Evolutionary conservation across 2,329 filamentous ascomycete genomes (phyloP).

Genomic region (Trichoderma guizhouense): DNA sequence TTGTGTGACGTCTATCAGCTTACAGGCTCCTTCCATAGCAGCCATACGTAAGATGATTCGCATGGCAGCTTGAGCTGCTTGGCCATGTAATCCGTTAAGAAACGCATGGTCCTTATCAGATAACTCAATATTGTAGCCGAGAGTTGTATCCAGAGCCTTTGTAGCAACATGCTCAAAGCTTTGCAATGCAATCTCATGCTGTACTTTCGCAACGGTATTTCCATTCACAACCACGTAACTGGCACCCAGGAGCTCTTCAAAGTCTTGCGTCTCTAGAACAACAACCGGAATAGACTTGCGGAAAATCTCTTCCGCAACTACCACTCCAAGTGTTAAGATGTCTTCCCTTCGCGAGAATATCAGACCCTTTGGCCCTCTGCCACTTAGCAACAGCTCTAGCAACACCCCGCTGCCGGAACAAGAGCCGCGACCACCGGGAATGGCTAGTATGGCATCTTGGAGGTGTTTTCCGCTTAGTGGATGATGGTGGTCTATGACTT

Average conservation of each 20-base stretch:
- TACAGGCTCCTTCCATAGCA: conserved; percentile 30
- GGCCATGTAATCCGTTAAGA: conserved; percentile 31
- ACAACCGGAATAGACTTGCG: conserved; percentile 39
- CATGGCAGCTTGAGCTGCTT: conserved; percentile 36
- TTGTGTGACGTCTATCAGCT: conserved; percentile 37
- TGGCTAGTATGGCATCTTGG: conserved; percentile 36
- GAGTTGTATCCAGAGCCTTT: neutral
- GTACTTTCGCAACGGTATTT: neutral
- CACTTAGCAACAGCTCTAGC: conserved; percentile 42
- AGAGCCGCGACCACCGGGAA: conserved; percentile 45
- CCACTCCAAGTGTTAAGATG: conserved; percentile 44
- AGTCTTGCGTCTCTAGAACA: conserved; percentile 23
- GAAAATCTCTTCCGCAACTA: conserved; percentile 42
- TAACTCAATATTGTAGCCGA: neutral
- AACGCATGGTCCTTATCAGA: conserved; percentile 25
- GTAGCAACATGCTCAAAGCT: neutral
- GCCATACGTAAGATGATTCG: conserved; percentile 38
- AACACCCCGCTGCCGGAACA: conserved; percentile 44
- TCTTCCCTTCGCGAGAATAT: conserved; percentile 41
- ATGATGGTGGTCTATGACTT: conserved; percentile 43
- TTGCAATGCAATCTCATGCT: neutral
- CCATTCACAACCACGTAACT: neutral
- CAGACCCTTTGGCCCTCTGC: conserved; percentile 36
- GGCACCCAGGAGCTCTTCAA: conserved; percentile 2
- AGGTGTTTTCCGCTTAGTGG: conserved; percentile 35